Conservation (phyloP, 768 basidiomycete species). For the Leccinum ochraceum region DNA sequence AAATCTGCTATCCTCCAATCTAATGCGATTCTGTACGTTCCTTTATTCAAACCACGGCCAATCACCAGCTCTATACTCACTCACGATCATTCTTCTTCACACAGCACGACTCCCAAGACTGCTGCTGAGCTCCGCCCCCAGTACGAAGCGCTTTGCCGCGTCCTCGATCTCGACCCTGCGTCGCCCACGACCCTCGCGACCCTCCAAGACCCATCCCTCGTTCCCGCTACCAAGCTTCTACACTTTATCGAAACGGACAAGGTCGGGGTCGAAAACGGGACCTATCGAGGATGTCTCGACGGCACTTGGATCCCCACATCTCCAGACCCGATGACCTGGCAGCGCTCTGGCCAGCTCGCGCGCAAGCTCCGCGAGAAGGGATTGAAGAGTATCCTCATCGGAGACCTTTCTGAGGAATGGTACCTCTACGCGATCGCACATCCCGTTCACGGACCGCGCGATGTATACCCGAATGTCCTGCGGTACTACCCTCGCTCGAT, state of each 20-base stretch:
- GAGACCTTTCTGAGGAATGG: constrained; percentile 76
- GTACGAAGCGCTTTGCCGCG: constrained; percentile 60
- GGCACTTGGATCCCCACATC: constrained; percentile 54
- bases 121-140: constrained; percentile 58
- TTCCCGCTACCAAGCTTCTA: constrained; percentile 53
- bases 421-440: constrained; percentile 74
- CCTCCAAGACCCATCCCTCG: constrained; percentile 49
- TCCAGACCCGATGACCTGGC: constrained; percentile 67
- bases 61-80: not conserved
- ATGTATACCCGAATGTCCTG: constrained; percentile 57
- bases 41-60: not conserved
- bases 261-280: constrained; percentile 54
- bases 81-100: not conserved
- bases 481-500: constrained; percentile 59
- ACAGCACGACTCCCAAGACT: constrained; percentile 59
- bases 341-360: constrained; percentile 61
- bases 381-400: constrained; percentile 60
- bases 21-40: constrained; percentile 66
- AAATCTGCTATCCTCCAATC: constrained; percentile 68
- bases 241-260: constrained; percentile 58
- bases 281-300: constrained; percentile 69
- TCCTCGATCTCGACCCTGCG: constrained; percentile 55
- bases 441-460: constrained; percentile 47
- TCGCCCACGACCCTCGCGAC: constrained; percentile 48
- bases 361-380: constrained; percentile 55